Percentiles rank a stretch among this genome's conserved stretches.
Evolutionary conservation across 257 asterid genomes (phyloP).

Genomic region (Ilex asprella): DNA sequence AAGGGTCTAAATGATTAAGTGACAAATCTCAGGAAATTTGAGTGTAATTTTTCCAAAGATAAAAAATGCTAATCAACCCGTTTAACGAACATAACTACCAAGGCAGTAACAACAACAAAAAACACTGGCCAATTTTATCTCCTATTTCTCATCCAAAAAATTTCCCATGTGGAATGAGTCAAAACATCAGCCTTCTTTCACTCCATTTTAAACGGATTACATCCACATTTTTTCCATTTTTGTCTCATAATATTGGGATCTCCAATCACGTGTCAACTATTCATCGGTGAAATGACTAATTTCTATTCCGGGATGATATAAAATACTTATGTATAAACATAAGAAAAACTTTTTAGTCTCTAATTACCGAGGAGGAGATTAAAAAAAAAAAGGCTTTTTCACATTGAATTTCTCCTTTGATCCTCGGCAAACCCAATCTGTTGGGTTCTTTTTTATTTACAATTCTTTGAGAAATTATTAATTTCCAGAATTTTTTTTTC

Average conservation of each 20-base stretch:
- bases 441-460: not conserved
- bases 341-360: constrained; percentile 25
- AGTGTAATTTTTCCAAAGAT: no score
- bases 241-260: constrained; percentile 38
- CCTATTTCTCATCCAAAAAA: no score
- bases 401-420: no score
- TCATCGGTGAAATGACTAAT: constrained; percentile 18
- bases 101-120: not conserved
- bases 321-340: constrained; percentile 11
- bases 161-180: constrained; percentile 25
- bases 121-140: no score
- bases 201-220: constrained; percentile 35
- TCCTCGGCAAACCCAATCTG: not conserved
- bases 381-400: not conserved
- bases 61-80: not conserved
- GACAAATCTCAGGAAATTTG: no score
- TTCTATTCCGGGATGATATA: constrained; percentile 17
- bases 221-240: constrained; percentile 25
- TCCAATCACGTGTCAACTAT: constrained; percentile 51
- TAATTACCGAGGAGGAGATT: constrained; percentile 26
- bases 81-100: not conserved
- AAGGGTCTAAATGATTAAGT: no score
- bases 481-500: not conserved
- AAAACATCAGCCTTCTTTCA: constrained; percentile 34
- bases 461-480: not conserved